Evolutionary conservation across 2,329 filamentous ascomycete species (phyloP).

Genomic region (Aspergillus neotritici): DNA sequence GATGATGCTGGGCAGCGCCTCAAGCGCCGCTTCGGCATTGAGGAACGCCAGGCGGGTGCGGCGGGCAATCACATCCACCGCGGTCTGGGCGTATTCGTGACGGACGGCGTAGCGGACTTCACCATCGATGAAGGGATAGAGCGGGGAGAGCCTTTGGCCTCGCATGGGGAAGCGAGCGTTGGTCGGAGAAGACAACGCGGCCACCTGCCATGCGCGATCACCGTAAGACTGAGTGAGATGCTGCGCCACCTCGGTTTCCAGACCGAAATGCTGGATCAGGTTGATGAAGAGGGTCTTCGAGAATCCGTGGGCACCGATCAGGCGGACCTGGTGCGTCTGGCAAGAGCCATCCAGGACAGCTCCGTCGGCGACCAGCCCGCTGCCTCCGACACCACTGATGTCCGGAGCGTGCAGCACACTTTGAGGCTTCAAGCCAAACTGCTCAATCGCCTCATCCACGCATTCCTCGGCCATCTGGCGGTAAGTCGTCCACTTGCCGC

Average conservation of each 20-base stretch:
- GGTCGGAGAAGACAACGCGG: conserved; percentile 70
- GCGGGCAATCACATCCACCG: conserved; percentile 79
- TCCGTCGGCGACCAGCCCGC: conserved; percentile 63
- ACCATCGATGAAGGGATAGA: conserved; percentile 89
- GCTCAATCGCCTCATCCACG: conserved; percentile 70
- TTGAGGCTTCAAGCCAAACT: conserved; percentile 58
- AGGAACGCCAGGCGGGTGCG: conserved; percentile 82
- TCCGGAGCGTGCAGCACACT: conserved; percentile 57
- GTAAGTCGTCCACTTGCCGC: conserved; percentile 91
- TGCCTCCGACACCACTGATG: conserved; percentile 66
- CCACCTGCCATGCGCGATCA: conserved; percentile 87
- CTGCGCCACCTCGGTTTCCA: conserved; percentile 87
- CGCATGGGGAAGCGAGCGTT: conserved; percentile 74
- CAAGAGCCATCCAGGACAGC: conserved; percentile 67
- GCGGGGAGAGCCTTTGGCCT: conserved; percentile 68
- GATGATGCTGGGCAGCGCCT: conserved; percentile 77
- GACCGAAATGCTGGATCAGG: conserved; percentile 84
- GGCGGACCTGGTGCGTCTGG: conserved; percentile 75
- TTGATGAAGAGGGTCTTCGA: conserved; percentile 92
- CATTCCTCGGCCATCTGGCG: conserved; percentile 89
- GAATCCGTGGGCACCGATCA: conserved; percentile 80
- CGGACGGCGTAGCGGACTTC: conserved; percentile 83
- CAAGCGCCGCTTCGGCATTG: conserved; percentile 83
- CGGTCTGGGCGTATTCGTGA: conserved; percentile 88
- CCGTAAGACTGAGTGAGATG: conserved; percentile 84